Percentiles rank a stretch among this genome's conserved stretches.
Conservation (phyloP, 2,329 filamentous ascomycete genomes). For the Phialemoniopsis sp. region DNA sequence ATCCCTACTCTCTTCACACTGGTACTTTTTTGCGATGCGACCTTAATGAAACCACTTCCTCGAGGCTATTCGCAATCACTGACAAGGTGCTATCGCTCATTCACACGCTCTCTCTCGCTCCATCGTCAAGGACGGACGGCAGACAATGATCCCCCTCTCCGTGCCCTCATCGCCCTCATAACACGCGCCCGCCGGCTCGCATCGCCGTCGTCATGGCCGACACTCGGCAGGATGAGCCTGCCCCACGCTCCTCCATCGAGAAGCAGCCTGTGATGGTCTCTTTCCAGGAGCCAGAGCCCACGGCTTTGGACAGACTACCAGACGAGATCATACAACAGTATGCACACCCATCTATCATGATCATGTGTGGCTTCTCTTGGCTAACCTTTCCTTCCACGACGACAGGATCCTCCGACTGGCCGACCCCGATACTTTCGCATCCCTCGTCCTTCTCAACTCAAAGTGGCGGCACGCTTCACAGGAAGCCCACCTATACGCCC, state of each 20-base stretch:
- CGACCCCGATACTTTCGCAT: constrained; percentile 62
- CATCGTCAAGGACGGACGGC: not conserved
- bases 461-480: constrained; percentile 64
- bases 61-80: not conserved
- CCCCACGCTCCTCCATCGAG: constrained; percentile 23
- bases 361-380: not conserved
- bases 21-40: not conserved
- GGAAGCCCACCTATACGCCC: constrained; percentile 57
- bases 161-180: not conserved
- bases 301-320: constrained; percentile 53
- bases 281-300: constrained; percentile 11
- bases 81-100: not conserved
- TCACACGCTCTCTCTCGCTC: not conserved
- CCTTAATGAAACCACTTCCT: not conserved
- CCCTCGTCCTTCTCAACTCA: constrained; percentile 59
- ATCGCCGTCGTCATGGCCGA: constrained; percentile 12
- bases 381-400: constrained; percentile 6
- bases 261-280: constrained; percentile 23
- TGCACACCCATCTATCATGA: constrained; percentile 1
- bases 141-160: not conserved
- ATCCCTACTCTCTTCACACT: too few relatives aligned
- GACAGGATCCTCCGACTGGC: constrained; percentile 56
- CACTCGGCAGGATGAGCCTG: constrained; percentile 8
- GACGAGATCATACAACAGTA: constrained; percentile 70
- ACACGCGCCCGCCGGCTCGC: not conserved